A percentile compares a stretch with the other conserved stretches of the same genome.
Evolutionary conservation across 495 filamentous ascomycete genomes (phyloP).

Genomic region (Endocarpon pusillum): DNA sequence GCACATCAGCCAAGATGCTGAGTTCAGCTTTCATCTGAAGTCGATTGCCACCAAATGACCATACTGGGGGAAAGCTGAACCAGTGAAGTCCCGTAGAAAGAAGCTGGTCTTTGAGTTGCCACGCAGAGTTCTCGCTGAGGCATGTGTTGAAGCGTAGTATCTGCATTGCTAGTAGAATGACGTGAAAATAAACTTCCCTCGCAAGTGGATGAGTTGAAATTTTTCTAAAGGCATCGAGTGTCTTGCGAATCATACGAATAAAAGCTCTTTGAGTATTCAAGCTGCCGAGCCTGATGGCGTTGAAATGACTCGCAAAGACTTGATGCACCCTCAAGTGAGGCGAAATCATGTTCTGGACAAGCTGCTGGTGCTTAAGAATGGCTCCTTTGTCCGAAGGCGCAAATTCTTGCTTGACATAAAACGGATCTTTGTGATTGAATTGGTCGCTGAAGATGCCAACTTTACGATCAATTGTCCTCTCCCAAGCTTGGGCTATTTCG

Average conservation of each 20-base stretch:
- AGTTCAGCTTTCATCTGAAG: conserved; percentile 87
- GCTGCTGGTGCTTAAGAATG: conserved; percentile 57
- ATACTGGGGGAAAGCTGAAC: conserved; percentile 69
- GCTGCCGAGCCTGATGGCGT: conserved; percentile 66
- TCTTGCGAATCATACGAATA: conserved; percentile 56
- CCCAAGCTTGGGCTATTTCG: conserved; percentile 78
- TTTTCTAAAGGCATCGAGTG: conserved; percentile 50
- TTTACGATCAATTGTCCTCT: conserved; percentile 52
- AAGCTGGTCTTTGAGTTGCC: conserved; percentile 73
- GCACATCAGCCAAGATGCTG: conserved; percentile 62
- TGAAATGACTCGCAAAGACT: conserved; percentile 86
- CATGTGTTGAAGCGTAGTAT: conserved; percentile 53
- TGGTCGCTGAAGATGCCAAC: conserved; percentile 65
- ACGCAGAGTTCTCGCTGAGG: conserved; percentile 39
- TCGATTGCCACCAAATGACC: conserved; percentile 91
- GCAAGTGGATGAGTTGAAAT: conserved; percentile 69
- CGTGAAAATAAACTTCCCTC: conserved; percentile 77
- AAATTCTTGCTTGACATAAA: conserved; percentile 82
- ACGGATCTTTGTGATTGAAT: conserved; percentile 66
- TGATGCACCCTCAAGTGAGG: conserved; percentile 78
- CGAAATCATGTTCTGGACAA: conserved; percentile 58
- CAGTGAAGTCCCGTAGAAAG: conserved; percentile 71
- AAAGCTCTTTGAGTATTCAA: conserved; percentile 66
- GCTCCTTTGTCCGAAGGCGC: conserved; percentile 69
- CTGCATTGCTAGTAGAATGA: conserved; percentile 63